A percentile compares a stretch with the other conserved stretches of the same genome.
Conservation (phyloP, 768 basidiomycete genomes). For the Postia placenta region DNA sequence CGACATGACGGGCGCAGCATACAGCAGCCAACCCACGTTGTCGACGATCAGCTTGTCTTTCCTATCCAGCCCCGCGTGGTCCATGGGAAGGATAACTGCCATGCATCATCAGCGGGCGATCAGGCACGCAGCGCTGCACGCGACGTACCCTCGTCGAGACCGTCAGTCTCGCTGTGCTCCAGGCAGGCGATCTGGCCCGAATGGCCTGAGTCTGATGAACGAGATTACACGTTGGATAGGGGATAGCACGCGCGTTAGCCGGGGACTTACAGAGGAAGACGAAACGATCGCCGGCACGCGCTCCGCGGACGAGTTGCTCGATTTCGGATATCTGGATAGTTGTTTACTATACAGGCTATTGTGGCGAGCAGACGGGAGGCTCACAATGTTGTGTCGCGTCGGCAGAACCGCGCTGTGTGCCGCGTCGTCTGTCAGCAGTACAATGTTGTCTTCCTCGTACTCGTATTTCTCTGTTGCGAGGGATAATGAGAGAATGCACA, state of each 20-base stretch:
- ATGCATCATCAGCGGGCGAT: not conserved
- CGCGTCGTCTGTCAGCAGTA: slow-evolving; percentile 12
- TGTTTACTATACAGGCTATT: not conserved
- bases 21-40: slow-evolving; percentile 11
- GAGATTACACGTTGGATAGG: not conserved
- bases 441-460: slow-evolving; percentile 8
- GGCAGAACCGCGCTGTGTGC: too few relatives aligned
- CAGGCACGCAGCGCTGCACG: not conserved
- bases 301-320: not conserved
- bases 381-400: slow-evolving; percentile 9
- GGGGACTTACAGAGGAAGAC: slow-evolving; percentile 11
- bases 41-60: slow-evolving; percentile 15
- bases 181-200: slow-evolving; percentile 15
- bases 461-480: slow-evolving; percentile 9
- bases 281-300: slow-evolving; percentile 1
- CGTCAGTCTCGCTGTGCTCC: slow-evolving; percentile 14
- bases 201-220: slow-evolving; percentile 22
- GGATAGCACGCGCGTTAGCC: not conserved
- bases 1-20: not conserved
- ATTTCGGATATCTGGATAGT: not conserved
- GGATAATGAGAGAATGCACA: too few relatives aligned
- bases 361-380: not conserved
- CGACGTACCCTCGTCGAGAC: slow-evolving; percentile 18
- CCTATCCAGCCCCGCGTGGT: slow-evolving; percentile 8
- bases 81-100: slow-evolving; percentile 7